Base-by-base conservation (phyloP, 23 red algal species). In the Gracilariopsis chorda region DNA sequence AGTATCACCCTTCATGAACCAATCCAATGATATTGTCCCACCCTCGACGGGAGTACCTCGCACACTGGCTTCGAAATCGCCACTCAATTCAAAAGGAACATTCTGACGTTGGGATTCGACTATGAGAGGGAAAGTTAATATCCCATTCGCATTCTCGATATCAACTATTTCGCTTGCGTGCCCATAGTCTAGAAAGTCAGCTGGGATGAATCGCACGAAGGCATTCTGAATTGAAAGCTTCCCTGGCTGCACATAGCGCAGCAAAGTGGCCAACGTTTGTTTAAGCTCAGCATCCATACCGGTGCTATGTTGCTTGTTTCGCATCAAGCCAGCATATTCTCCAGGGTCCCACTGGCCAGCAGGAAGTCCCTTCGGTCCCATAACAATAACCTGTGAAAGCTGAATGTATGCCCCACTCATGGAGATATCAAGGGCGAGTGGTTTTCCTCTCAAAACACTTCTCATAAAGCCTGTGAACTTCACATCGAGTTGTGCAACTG, bases 131-230 rank as follows among this genome's bases (percentile, higher is more conserved):
- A 90, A 90, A 13, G 37, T 80, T 2, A 80, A 51, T 14, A 61
- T 46, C 11, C 57, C 86, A 17, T 67, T 80, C 2, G 74, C 43
- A 42, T 71, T 59, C 23, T 36, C 19, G 14, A 90, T 41, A 39
- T 80, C 44, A 45, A 90, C 68, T 10, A 42, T 56, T 58, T 90
- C 86, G 32, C 43, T 51, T 6, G 71, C 70, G 57, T 90, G 86
- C 20, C 86, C 75, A 55, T 90, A 90, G 11, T 90, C 86, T 23
- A 70, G 72, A 80, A 90, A 90, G 51, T 80, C 72, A 46, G 71
- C 86, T 45, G 86, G 72, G 10, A 41, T n/a, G 37, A 90, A 61
- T 33, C 25, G 58, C 5, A 90, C 86, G 17, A 68, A 47, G 14
- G 83, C 62, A 29, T 73, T 88, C 12, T 65, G 44, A 7, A 88